Percentiles rank a stretch among this genome's conserved stretches.
These are phyloP conservation scores for Mortierella sp. DNA, from an alignment of 371 early-diverging fungal species.

Conservation along the genomic window DNA sequence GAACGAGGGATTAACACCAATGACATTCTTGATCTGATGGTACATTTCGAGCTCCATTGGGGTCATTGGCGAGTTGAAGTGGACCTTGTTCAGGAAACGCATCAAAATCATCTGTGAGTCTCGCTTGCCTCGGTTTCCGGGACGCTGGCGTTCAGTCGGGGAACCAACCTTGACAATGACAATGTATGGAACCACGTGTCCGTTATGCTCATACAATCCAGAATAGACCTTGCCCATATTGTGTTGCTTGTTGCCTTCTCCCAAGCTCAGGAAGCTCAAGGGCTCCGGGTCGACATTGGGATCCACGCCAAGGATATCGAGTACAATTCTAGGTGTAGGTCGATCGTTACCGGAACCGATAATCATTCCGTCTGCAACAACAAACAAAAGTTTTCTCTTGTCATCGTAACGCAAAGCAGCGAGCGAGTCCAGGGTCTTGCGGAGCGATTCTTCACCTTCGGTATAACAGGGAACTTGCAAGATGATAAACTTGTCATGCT, in stretches of 20 bases:
- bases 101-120: conserved; percentile 99
- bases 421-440: conserved; percentile 95
- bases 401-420: conserved; percentile 93
- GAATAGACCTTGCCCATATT: conserved; percentile 99
- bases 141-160: conserved; percentile 80
- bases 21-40: conserved; percentile 92
- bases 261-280: conserved; percentile 91
- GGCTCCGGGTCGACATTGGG: conserved; percentile 91
- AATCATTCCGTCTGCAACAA: conserved; percentile 94
- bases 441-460: conserved; percentile 94
- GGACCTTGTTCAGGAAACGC: conserved; percentile 98
- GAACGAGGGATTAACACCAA: conserved; percentile 87
- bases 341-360: conserved; percentile 97
- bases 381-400: conserved; percentile 94
- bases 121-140: conserved; percentile 99
- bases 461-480: conserved; percentile 97
- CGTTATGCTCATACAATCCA: conserved; percentile 93
- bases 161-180: conserved; percentile 96
- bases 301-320: conserved; percentile 94
- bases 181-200: conserved; percentile 92
- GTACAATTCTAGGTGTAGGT: conserved; percentile 97
- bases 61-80: conserved; percentile 91
- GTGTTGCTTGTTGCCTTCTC: conserved; percentile 89
- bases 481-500: conserved; percentile 88
- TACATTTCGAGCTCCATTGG: conserved; percentile 95